Base-by-base conservation (phyloP, 129 eudicot genomes). In the Solidago caesia region DNA sequence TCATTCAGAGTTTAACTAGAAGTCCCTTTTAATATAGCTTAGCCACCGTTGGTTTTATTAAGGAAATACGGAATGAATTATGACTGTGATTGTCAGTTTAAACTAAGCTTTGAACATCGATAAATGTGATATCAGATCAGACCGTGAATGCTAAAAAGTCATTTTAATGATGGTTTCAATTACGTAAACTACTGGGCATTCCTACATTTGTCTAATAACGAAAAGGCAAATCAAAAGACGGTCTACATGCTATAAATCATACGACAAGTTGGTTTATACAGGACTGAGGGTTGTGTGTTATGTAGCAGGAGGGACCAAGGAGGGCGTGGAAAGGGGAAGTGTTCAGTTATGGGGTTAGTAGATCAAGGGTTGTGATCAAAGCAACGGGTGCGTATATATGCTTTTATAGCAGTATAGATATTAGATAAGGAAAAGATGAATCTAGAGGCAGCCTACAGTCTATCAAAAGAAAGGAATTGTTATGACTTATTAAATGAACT, bases 401-500 rank as follows among this genome's bases (percentile, higher is more conserved):
- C 39, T 33, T 33, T 33, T 33, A 33, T 33, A 33, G 39, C 39
- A 33, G 39, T 1, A 33, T 33, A 3, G 39, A 33, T 33, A 33
- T 33, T 33, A 3, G 39, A 33, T 0, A 33, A 33, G 78, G 68
- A 9, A 67, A 76, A 26, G n/a, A 26, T n/a, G 56, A 59, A 10
- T 44, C 72, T n/a, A 57, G 51, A 45, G 4, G 42, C 48, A 6
- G 80, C 26, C 45, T 53, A 8, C 48, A 75, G 25, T 53, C 58
- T 49, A 57, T 53, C 2, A 5, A 14, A 55, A 55, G 60, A 55
- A 5, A n/a, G 3, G 8, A 5, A 21, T 55, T 55, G 9, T n/a
- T n/a, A 55, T 55, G 60, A 55, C 27, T 55, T 55, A 55, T 55
- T n/a, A n/a, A 26, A 55, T 55, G 60, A 55, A 55, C 62, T 74